Conservation (phyloP, 768 basidiomycete species). For the Bullera alba region DNA sequence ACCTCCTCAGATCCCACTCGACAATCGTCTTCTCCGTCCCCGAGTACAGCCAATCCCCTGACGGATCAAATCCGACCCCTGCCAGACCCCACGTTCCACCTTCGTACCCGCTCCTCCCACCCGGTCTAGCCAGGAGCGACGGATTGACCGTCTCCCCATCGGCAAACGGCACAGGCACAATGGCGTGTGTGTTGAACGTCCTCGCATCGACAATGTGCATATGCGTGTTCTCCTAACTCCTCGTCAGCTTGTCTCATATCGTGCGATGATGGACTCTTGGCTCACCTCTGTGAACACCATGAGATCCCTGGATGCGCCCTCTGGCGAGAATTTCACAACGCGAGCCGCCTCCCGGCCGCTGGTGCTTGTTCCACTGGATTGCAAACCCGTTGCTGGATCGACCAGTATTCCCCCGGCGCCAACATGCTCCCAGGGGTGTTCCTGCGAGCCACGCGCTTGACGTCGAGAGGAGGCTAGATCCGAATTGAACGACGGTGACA, state of each 20-base stretch:
- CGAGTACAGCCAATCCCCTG: conserved; percentile 61
- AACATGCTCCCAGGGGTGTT: no score
- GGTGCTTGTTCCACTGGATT: conserved; percentile 17
- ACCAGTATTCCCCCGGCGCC: conserved; percentile 6
- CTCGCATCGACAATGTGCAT: conserved; percentile 80
- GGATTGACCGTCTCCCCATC: conserved; percentile 3
- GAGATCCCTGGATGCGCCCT: conserved; percentile 61
- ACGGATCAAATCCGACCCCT: conserved; percentile 67
- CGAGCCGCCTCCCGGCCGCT: conserved; percentile 64
- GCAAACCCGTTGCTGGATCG: conserved; percentile 30
- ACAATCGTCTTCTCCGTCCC: conserved; percentile 61
- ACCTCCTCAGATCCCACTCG: conserved; percentile 62
- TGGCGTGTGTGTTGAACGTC: conserved; percentile 59
- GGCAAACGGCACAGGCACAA: conserved; percentile 33
- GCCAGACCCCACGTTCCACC: conserved; percentile 51
- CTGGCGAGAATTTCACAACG: conserved; percentile 74
- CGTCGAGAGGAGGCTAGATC: conserved; percentile 7
- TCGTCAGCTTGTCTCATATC: background rate
- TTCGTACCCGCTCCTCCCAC: conserved; percentile 23
- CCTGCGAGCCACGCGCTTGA: no score
- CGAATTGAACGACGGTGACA: conserved; percentile 15
- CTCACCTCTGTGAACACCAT: conserved; percentile 85
- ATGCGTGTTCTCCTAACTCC: conserved; percentile 64
- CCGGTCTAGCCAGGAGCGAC: background rate
- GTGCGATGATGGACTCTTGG: background rate